Percentiles rank a stretch among this genome's conserved stretches.
These are phyloP conservation scores for Cadophora gregata DNA, from an alignment of 2,329 filamentous ascomycete species.

Conservation along the genomic window DNA sequence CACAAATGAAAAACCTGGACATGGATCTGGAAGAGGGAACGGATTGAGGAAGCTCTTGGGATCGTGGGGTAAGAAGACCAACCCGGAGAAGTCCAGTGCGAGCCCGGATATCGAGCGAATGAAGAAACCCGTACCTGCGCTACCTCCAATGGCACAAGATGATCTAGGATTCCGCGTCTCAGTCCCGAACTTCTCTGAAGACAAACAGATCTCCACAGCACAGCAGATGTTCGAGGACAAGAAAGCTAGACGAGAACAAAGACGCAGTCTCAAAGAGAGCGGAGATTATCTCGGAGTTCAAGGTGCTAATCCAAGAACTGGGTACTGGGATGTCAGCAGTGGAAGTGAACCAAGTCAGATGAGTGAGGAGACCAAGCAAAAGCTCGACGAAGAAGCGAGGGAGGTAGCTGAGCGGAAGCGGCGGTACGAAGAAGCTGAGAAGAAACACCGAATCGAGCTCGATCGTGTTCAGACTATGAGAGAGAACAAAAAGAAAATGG, in stretches of 20 bases:
- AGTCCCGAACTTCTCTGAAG: constrained; percentile 25
- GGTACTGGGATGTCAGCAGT: constrained; percentile 55
- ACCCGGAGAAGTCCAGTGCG: neutral
- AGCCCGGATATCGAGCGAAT: constrained; percentile 4
- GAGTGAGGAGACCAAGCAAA: constrained; percentile 44
- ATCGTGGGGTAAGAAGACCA: constrained; percentile 13
- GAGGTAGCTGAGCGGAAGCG: constrained; percentile 27
- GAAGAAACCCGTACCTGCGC: constrained; percentile 2
- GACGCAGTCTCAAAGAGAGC: constrained; percentile 57
- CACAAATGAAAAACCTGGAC: neutral
- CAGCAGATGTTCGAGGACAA: constrained; percentile 32
- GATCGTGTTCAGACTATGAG: constrained; percentile 42
- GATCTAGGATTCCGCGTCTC: constrained; percentile 12
- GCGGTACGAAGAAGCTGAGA: constrained; percentile 45
- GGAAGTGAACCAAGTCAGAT: constrained; percentile 33
- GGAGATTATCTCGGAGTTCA: constrained; percentile 65
- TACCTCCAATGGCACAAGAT: constrained; percentile 2
- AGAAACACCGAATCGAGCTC: constrained; percentile 45
- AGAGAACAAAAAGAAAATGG: constrained; percentile 50
- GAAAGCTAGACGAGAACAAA: constrained; percentile 43
- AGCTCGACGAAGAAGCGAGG: constrained; percentile 37
- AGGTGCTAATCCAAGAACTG: constrained; percentile 62
- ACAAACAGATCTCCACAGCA: constrained; percentile 42
- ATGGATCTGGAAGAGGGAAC: neutral
- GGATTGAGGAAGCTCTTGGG: constrained; percentile 12